A percentile compares a stretch with the other conserved stretches of the same genome.
These are phyloP conservation scores for Tylopilus sp. DNA, from an alignment of 1,284 basidiomycete genomes.

Conservation along the genomic window DNA sequence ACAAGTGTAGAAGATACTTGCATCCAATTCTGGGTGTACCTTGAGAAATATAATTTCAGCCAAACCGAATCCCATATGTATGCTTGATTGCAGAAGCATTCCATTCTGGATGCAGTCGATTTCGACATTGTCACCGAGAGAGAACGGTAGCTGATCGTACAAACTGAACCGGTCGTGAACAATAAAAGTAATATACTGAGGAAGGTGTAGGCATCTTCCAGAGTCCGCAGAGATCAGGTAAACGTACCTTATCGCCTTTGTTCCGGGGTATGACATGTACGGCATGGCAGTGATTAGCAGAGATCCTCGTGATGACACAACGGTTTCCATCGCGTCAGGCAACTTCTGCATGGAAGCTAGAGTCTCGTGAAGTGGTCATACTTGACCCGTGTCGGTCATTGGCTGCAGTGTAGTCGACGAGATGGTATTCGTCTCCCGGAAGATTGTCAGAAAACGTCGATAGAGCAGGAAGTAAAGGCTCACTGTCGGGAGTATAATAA, in stretches of 20 bases:
- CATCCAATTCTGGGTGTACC: not conserved
- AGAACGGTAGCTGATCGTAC: not conserved
- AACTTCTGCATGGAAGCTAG: not conserved
- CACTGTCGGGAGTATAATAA: too few species aligned
- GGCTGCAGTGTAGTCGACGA: not conserved
- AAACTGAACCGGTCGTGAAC: not conserved
- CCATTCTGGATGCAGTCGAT: conserved; percentile 1
- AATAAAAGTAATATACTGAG: not conserved
- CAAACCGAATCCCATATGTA: not conserved
- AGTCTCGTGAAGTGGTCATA: not conserved
- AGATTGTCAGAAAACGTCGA: not conserved
- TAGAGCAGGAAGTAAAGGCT: too few species aligned
- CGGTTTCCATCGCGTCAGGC: not conserved
- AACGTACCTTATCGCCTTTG: not conserved
- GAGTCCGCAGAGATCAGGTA: not conserved
- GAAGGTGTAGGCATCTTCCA: not conserved
- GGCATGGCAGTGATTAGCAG: not conserved
- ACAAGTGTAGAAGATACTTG: not conserved
- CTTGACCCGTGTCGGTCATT: not conserved
- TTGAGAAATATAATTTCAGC: not conserved
- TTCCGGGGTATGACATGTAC: not conserved
- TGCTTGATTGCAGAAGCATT: not conserved
- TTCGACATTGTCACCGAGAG: not conserved
- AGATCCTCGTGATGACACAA: not conserved
- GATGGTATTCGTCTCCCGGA: not conserved